Base-by-base conservation (phyloP, 2,329 filamentous ascomycete species). In the Claviceps sp. region DNA sequence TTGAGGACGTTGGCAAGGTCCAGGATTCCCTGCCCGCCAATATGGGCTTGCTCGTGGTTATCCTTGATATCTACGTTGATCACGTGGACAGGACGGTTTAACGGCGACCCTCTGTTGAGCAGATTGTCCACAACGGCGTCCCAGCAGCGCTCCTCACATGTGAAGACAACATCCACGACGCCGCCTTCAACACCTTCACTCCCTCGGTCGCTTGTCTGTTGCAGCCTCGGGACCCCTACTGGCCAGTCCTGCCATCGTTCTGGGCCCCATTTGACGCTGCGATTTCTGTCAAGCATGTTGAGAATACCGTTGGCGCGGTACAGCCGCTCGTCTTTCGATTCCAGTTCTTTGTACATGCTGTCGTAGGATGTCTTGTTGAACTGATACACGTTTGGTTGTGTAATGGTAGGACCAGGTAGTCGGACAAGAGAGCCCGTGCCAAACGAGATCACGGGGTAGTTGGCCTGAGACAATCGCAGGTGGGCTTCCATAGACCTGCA, bases 51-150 rank as follows among this genome's bases (percentile, higher is more conserved):
- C 66, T 98, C 91, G 63, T 97, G 93, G 63, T 97, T 98, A 70
- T 98, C 93, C 67, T 87, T 91, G 63, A 98, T 98, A 65, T 98
- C 93, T 51, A 98, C 85, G 61, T 98, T 98, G 74, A 98, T 95
- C 52, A 98, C 88, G 65, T 98, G 93, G 0, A 98, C 93, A 0
- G 93, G 90, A 2, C 89, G 76, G 67, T 98, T 98, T 53, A 98
- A 74, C 3, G 87, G 85, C 0, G 85, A 82, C 7, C 91, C 93
- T 56, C 94, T 81, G 61, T 82, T 87, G 56, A 95, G 80, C 50
- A 98, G 74, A 65, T 98, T 91, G 61, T 98, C 93, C 11, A 98
- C 79, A 38, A 98, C 93, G 4, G 93, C 90, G 68, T 98, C 93
- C 89, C 94, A 98, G 65, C 93, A 98, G 55, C 93, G 78, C 70